Evolutionary conservation across 768 basidiomycete species (phyloP).

Genomic region (Hericium coralloides): DNA sequence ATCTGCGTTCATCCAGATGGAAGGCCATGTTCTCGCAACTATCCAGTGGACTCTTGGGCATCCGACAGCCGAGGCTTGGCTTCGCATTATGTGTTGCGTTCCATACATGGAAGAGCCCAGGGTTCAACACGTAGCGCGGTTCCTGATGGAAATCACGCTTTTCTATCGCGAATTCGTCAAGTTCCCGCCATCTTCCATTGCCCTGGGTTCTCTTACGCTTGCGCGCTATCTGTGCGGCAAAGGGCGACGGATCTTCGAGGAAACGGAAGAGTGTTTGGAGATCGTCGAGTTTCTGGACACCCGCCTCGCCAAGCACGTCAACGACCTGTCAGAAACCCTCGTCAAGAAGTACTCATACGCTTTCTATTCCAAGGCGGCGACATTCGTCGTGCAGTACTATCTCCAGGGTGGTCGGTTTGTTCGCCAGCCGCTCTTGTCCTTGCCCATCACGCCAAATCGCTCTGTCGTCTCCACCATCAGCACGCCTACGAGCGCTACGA

Average conservation of each 20-base stretch:
- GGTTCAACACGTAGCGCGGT: slow-evolving; percentile 92
- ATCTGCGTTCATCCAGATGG: slow-evolving; percentile 98
- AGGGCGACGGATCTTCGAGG: slow-evolving; percentile 69
- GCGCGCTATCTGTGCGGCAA: slow-evolving; percentile 85
- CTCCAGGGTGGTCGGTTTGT: slow-evolving; percentile 76
- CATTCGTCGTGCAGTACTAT: slow-evolving; percentile 89
- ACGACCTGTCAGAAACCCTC: slow-evolving; percentile 90
- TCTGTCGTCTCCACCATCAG: slow-evolving; percentile 40
- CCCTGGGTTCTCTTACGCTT: slow-evolving; percentile 81
- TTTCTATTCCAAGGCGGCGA: slow-evolving; percentile 94
- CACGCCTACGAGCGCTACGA: slow-evolving; percentile 71
- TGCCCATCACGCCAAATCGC: slow-evolving; percentile 63
- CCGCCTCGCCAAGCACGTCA: slow-evolving; percentile 80
- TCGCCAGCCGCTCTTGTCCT: slow-evolving; percentile 33
- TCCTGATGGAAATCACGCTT: slow-evolving; percentile 98
- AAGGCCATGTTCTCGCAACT: slow-evolving; percentile 91
- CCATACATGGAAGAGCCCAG: slow-evolving; percentile 74
- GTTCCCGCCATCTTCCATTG: slow-evolving; percentile 78
- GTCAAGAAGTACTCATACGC: slow-evolving; percentile 97
- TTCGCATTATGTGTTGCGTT: slow-evolving; percentile 73
- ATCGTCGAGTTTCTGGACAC: slow-evolving; percentile 82
- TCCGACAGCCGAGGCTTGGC: slow-evolving; percentile 97
- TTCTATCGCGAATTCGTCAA: slow-evolving; percentile 95
- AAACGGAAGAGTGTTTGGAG: slow-evolving; percentile 75
- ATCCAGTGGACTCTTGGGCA: slow-evolving; percentile 97